Evolutionary conservation across 768 basidiomycete genomes (phyloP).

Genomic region (Calocera cornea): DNA sequence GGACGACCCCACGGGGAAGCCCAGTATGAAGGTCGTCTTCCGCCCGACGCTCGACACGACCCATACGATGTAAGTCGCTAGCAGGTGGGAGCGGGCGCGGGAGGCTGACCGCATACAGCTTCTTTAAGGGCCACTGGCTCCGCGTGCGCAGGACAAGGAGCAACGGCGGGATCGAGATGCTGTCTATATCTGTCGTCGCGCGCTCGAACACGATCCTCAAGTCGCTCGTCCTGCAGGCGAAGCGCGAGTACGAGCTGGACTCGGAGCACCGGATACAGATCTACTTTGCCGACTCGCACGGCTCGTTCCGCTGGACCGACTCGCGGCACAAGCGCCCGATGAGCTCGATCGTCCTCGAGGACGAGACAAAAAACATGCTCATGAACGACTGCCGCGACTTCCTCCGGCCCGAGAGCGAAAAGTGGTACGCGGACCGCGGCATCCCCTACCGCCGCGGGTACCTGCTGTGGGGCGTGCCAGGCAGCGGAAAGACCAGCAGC

Average conservation of each 20-base stretch:
- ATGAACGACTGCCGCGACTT: slow-evolving; percentile 73
- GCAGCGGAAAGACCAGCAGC: slow-evolving; percentile 74
- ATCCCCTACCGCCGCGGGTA: slow-evolving; percentile 86
- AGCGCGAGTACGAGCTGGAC: slow-evolving; percentile 77
- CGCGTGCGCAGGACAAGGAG: slow-evolving; percentile 59
- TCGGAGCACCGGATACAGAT: slow-evolving; percentile 78
- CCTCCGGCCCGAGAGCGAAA: slow-evolving; percentile 55
- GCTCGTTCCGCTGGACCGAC: slow-evolving; percentile 79
- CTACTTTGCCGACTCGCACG: slow-evolving; percentile 78
- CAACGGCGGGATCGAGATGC: slow-evolving; percentile 53
- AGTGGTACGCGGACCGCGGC: slow-evolving; percentile 86
- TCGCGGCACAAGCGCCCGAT: slow-evolving; percentile 80
- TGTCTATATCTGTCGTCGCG: slow-evolving; percentile 75
- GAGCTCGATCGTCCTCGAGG: slow-evolving; percentile 73
- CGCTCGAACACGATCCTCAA: slow-evolving; percentile 73
- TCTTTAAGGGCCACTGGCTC: slow-evolving; percentile 73
- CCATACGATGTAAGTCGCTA: slow-evolving; percentile 45
- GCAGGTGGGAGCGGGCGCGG: not conserved
- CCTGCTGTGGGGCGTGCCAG: slow-evolving; percentile 45
- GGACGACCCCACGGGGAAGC: slow-evolving; percentile 42
- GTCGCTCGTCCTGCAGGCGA: slow-evolving; percentile 80
- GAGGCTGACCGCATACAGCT: slow-evolving; percentile 19
- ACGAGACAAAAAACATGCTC: slow-evolving; percentile 82
- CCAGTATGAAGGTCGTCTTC: slow-evolving; percentile 71
- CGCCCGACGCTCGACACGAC: slow-evolving; percentile 80